Percentiles rank a stretch among this genome's conserved stretches.
Conservation (phyloP, 768 basidiomycete genomes). For the Hypholoma sublateritium region DNA sequence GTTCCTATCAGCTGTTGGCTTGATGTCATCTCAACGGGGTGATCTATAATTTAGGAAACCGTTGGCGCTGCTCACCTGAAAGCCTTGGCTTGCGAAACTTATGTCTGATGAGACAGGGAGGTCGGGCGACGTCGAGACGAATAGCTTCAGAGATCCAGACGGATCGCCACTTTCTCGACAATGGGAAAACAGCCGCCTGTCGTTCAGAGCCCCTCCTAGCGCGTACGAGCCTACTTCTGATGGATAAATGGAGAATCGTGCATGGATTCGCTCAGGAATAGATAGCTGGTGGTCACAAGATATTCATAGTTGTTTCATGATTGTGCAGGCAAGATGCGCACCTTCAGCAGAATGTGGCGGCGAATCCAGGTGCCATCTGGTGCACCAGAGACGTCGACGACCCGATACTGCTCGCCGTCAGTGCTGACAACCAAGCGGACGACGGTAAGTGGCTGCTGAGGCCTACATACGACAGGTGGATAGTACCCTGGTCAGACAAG, state of each 20-base stretch:
- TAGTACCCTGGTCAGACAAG: not conserved
- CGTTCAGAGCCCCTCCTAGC: constrained; percentile 39
- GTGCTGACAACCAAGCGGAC: constrained; percentile 48
- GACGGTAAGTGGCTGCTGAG: constrained; percentile 27
- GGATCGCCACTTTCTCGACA: constrained; percentile 46
- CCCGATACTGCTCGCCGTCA: constrained; percentile 49
- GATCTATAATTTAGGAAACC: constrained; percentile 10
- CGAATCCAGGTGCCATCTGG: constrained; percentile 44
- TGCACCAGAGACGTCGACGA: constrained; percentile 49
- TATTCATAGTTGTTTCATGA: constrained; percentile 1
- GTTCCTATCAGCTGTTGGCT: constrained; percentile 19
- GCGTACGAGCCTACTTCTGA: constrained; percentile 48
- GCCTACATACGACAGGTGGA: constrained; percentile 12
- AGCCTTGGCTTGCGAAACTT: constrained; percentile 14
- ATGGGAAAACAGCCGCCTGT: constrained; percentile 37
- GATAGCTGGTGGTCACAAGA: constrained; percentile 30
- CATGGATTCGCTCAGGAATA: constrained; percentile 41
- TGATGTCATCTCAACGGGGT: constrained; percentile 18
- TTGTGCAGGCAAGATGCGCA: constrained; percentile 13
- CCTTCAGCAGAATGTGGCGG: constrained; percentile 45
- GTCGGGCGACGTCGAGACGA: constrained; percentile 46
- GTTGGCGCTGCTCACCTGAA: constrained; percentile 13
- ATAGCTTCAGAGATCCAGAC: constrained; percentile 50
- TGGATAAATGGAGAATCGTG: constrained; percentile 43
- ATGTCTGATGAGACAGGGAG: constrained; percentile 31